A percentile compares a stretch with the other conserved stretches of the same genome.
These are phyloP conservation scores for Penicillium coffeae DNA, from an alignment of 495 filamentous ascomycete genomes.

Conservation along the genomic window DNA sequence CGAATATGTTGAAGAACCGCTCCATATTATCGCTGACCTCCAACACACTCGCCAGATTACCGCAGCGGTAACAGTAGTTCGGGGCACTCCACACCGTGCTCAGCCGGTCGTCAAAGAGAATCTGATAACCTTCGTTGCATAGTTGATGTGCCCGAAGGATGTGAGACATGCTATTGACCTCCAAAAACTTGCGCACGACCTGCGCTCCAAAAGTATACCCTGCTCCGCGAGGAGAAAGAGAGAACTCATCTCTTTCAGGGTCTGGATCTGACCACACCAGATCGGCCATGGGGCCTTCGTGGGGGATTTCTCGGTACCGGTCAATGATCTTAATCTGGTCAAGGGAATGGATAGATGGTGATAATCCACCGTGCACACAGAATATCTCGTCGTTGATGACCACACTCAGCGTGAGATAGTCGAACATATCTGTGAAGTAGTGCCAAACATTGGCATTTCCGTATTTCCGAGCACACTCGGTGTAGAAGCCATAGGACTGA, in stretches of 20 bases:
- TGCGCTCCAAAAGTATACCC: constrained; percentile 97
- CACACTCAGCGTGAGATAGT: constrained; percentile 91
- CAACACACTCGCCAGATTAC: constrained; percentile 93
- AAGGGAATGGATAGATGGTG: constrained; percentile 94
- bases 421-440: constrained; percentile 99
- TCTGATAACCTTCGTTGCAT: constrained; percentile 95
- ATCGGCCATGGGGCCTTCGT: constrained; percentile 99
- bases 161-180: constrained; percentile 94
- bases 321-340: constrained; percentile 99
- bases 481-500: constrained; percentile 98
- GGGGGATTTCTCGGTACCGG: constrained; percentile 94
- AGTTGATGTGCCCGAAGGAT: constrained; percentile 95
- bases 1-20: constrained; percentile 94
- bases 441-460: constrained; percentile 98
- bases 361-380: constrained; percentile 94
- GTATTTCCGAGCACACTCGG: constrained; percentile 95
- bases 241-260: constrained; percentile 93
- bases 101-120: constrained; percentile 88
- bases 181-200: constrained; percentile 95
- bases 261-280: constrained; percentile 98
- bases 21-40: constrained; percentile 92
- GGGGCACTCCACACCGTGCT: constrained; percentile 97
- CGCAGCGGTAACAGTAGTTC: constrained; percentile 95
- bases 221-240: constrained; percentile 84
- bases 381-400: constrained; percentile 99